These are phyloP conservation scores for Lolium multiflorum DNA, from an alignment of 176 grass and related monocot species.

Conservation along the genomic window DNA sequence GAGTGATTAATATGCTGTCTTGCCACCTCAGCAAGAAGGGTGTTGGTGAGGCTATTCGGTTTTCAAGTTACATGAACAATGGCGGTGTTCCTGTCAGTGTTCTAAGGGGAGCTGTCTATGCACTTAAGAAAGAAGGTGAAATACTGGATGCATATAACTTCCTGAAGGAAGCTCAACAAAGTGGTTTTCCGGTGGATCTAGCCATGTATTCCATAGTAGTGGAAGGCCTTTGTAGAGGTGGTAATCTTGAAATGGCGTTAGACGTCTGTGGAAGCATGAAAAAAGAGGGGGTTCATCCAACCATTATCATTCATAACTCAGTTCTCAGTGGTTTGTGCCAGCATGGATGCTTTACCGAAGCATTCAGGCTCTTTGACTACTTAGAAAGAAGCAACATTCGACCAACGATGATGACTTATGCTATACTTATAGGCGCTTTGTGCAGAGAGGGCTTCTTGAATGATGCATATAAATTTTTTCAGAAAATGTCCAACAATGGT, in stretches of 20 bases:
- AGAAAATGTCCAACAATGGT: slow-evolving; percentile 74
- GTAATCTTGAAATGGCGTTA: slow-evolving; percentile 77
- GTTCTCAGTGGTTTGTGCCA: slow-evolving; percentile 82
- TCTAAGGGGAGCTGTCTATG: slow-evolving; percentile 60
- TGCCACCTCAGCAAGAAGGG: slow-evolving; percentile 63
- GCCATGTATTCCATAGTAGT: slow-evolving; percentile 73
- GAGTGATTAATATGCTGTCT: slow-evolving; percentile 69
- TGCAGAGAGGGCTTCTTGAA: slow-evolving; percentile 86
- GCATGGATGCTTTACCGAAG: slow-evolving; percentile 88
- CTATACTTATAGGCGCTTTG: slow-evolving; percentile 80
- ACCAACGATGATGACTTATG: slow-evolving; percentile 74
- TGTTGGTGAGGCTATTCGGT: slow-evolving; percentile 64
- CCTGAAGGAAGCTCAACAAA: slow-evolving; percentile 72
- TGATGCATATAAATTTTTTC: slow-evolving; percentile 71
- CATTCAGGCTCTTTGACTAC: slow-evolving; percentile 79
- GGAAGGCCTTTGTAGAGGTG: slow-evolving; percentile 82
- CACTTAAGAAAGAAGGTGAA: slow-evolving; percentile 76
- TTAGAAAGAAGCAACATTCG: slow-evolving; percentile 66
- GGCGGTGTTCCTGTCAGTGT: slow-evolving; percentile 57
- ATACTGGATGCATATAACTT: slow-evolving; percentile 71
- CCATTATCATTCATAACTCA: slow-evolving; percentile 83
- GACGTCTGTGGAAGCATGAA: slow-evolving; percentile 82
- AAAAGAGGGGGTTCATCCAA: slow-evolving; percentile 61
- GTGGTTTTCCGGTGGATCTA: slow-evolving; percentile 57
- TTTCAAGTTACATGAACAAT: slow-evolving; percentile 53